Percentiles rank a stretch among this genome's conserved stretches.
Conservation (phyloP, 2,329 filamentous ascomycete species). For the Pseudogymnoascus sp. region DNA sequence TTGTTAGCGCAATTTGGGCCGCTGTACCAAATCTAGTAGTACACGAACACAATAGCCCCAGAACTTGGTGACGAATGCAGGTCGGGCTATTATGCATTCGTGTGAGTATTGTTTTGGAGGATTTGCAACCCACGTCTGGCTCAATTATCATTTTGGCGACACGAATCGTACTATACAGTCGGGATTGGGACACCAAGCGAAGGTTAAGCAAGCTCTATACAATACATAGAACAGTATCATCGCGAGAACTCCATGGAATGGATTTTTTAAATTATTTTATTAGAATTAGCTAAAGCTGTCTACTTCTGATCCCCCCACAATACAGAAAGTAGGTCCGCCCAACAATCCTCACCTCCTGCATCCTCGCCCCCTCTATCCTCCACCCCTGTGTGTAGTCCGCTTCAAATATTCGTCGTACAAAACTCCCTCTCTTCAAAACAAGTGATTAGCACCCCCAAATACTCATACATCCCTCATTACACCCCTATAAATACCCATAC, state of each 20-base stretch:
- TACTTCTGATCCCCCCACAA: neutral
- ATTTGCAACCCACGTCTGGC: too few species aligned
- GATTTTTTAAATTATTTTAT: neutral
- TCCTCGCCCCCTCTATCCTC: neutral
- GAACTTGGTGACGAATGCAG: too few species aligned
- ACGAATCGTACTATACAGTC: too few species aligned
- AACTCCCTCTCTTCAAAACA: neutral
- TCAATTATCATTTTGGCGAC: too few species aligned
- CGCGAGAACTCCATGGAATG: neutral
- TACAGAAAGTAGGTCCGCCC: neutral
- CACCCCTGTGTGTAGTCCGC: neutral
- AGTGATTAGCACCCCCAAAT: neutral
- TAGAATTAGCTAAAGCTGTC: slow-evolving; percentile 5
- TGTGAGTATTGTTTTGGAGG: too few species aligned
- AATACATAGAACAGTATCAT: neutral
- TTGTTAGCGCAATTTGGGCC: too few species aligned
- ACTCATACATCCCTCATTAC: neutral
- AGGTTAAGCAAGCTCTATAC: too few species aligned
- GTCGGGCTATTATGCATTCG: too few species aligned
- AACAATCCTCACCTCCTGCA: neutral
- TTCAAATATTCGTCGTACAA: neutral
- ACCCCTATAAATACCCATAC: neutral
- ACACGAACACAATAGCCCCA: too few species aligned
- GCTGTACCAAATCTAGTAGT: too few species aligned
- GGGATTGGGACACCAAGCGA: too few species aligned